Conservation (phyloP, 2,329 filamentous ascomycete genomes). For the Penicillium rolfsii region DNA sequence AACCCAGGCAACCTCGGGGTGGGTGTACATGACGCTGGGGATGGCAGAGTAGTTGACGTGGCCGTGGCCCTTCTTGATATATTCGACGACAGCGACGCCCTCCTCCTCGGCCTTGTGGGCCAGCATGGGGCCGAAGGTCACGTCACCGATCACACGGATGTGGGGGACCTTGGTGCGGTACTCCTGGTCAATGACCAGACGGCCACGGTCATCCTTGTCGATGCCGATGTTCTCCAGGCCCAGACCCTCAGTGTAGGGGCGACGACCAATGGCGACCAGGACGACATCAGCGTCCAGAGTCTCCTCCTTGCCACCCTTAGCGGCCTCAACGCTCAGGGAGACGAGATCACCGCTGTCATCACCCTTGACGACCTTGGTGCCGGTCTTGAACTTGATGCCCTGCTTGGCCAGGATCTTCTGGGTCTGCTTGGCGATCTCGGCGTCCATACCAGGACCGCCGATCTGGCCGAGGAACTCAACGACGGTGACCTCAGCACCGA, state of each 20-base stretch:
- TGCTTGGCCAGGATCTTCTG: conserved; percentile 96
- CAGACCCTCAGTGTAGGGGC: conserved; percentile 89
- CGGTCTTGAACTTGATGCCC: conserved; percentile 96
- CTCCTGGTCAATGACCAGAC: conserved; percentile 95
- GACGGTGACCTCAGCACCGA: conserved; percentile 93
- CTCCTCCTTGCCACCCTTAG: conserved; percentile 95
- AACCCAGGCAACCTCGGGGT: conserved; percentile 98
- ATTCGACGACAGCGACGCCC: conserved; percentile 90
- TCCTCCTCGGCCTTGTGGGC: conserved; percentile 99
- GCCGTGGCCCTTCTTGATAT: conserved; percentile 95
- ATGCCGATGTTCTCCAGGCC: conserved; percentile 87
- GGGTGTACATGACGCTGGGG: conserved; percentile 98
- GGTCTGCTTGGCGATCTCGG: conserved; percentile 84
- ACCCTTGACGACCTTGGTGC: conserved; percentile 90
- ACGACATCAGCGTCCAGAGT: conserved; percentile 91
- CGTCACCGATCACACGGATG: conserved; percentile 95
- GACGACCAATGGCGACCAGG: conserved; percentile 92
- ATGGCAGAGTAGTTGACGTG: conserved; percentile 99
- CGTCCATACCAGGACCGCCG: conserved; percentile 95
- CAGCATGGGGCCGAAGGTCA: conserved; percentile 97
- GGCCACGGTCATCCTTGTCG: conserved; percentile 79
- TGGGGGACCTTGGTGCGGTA: conserved; percentile 98
- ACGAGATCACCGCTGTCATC: conserved; percentile 77
- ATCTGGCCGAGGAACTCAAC: conserved; percentile 97
- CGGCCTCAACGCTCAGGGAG: conserved; percentile 82